These are phyloP conservation scores for Zoysia matrella DNA, from an alignment of 202 grass and related monocot species.

Conservation along the genomic window DNA sequence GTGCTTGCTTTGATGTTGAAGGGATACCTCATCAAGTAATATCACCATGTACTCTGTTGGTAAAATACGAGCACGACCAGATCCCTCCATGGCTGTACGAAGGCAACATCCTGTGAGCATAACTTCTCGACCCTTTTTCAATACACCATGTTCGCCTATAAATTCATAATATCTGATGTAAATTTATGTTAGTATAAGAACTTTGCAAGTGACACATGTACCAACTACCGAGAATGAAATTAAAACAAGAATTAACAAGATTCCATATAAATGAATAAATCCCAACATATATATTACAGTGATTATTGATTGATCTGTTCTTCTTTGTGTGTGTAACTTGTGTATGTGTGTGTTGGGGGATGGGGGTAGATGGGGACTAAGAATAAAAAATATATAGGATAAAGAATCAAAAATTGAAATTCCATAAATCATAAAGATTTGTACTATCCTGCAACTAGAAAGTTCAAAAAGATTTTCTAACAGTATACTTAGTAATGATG, in stretches of 20 bases:
- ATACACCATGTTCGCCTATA: constrained; percentile 71
- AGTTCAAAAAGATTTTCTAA: not conserved
- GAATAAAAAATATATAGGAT: not conserved
- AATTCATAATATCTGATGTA: constrained; percentile 74
- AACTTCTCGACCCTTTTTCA: constrained; percentile 93
- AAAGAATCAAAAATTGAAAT: not conserved
- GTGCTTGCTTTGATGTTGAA: constrained; percentile 25
- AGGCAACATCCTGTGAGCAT: constrained; percentile 90
- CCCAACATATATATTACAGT: constrained; percentile 27
- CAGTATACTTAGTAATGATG: not conserved
- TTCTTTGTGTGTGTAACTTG: not conserved
- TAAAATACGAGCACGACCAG: constrained; percentile 71
- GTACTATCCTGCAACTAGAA: not conserved
- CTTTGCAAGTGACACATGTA: not conserved
- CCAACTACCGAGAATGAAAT: not conserved
- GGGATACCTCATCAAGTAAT: constrained; percentile 85
- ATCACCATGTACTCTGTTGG: constrained; percentile 95
- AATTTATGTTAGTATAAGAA: not conserved
- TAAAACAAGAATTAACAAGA: constrained; percentile 16
- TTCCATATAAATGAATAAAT: not conserved
- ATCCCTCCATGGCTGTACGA: constrained; percentile 80
- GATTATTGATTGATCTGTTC: not conserved
- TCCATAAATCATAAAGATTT: not conserved
- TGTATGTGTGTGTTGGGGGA: not conserved
- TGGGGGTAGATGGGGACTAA: not conserved